Conservation (phyloP, 148 eudicot genomes). For the Chenopodium formosanum region DNA sequence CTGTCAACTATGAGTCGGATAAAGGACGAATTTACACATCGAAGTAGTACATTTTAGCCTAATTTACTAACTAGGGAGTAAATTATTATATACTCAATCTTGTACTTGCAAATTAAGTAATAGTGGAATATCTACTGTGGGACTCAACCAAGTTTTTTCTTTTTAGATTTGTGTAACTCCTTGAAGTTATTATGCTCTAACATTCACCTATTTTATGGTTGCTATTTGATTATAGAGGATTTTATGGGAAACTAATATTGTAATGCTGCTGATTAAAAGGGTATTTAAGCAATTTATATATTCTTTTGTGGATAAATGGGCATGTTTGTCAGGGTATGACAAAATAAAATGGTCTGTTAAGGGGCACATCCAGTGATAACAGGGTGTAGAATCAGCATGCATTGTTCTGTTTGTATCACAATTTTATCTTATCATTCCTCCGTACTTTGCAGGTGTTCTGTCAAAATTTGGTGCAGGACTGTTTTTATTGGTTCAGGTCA, state of each 20-base stretch:
- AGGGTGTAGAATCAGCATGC: neutral
- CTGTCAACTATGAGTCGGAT: no score
- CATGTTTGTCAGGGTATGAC: neutral
- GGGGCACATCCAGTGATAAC: neutral
- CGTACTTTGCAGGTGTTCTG: conserved; percentile 52
- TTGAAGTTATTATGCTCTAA: neutral
- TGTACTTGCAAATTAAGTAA: no score
- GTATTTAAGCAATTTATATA: neutral
- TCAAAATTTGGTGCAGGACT: conserved; percentile 95
- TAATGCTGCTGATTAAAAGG: neutral
- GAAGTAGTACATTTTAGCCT: no score
- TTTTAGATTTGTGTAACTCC: neutral
- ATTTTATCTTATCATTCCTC: conserved; percentile 1
- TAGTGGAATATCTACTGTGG: neutral
- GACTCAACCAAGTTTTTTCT: neutral
- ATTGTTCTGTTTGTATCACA: neutral
- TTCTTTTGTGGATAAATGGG: neutral
- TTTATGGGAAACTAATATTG: neutral
- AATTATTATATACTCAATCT: no score
- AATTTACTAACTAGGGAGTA: no score
- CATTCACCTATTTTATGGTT: neutral
- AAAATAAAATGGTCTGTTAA: neutral
- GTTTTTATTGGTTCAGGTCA: conserved; percentile 90
- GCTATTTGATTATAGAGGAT: neutral
- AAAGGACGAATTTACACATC: no score